Percentiles rank a stretch among this genome's conserved stretches.
These are phyloP conservation scores for Pleurotus tuoliensis DNA, from an alignment of 768 basidiomycete genomes.

Conservation along the genomic window DNA sequence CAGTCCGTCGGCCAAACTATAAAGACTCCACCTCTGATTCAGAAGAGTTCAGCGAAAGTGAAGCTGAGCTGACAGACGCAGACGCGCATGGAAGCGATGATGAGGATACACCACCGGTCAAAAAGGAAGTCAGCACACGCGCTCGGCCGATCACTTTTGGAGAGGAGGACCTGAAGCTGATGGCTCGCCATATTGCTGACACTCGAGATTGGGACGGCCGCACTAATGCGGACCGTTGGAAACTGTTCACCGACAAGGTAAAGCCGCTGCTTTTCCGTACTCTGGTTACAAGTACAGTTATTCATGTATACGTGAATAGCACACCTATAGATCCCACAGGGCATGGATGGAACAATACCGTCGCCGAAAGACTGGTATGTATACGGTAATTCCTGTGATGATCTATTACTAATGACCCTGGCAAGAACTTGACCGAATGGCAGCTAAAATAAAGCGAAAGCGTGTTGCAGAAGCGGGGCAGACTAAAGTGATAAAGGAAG, in stretches of 20 bases:
- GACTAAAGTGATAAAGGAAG: conserved; percentile 5
- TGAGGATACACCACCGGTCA: conserved; percentile 21
- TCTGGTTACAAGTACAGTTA: conserved; percentile 2
- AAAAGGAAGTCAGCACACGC: background rate
- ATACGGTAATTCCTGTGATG: background rate
- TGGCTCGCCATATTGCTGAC: conserved; percentile 56
- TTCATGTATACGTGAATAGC: conserved; percentile 27
- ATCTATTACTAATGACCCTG: background rate
- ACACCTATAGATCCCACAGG: conserved; percentile 49
- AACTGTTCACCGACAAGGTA: conserved; percentile 48
- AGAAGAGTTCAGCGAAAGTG: conserved; percentile 16
- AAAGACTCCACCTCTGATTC: conserved; percentile 16
- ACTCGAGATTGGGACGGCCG: conserved; percentile 41
- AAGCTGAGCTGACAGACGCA: conserved; percentile 21
- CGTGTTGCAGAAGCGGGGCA: background rate
- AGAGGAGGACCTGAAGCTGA: conserved; percentile 59
- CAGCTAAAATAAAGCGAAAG: conserved; percentile 30
- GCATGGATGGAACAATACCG: conserved; percentile 64
- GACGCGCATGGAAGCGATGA: conserved; percentile 25
- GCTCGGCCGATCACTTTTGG: conserved; percentile 32
- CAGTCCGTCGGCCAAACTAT: background rate
- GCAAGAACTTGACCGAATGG: conserved; percentile 33
- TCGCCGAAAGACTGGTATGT: conserved; percentile 45
- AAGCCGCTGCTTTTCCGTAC: conserved; percentile 8
- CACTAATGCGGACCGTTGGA: conserved; percentile 48